Evolutionary conservation across 73 alveolate genomes (phyloP), one percentile per base, ranked within the genome.

Genomic region (Paramecium tetraurelia): DNA sequence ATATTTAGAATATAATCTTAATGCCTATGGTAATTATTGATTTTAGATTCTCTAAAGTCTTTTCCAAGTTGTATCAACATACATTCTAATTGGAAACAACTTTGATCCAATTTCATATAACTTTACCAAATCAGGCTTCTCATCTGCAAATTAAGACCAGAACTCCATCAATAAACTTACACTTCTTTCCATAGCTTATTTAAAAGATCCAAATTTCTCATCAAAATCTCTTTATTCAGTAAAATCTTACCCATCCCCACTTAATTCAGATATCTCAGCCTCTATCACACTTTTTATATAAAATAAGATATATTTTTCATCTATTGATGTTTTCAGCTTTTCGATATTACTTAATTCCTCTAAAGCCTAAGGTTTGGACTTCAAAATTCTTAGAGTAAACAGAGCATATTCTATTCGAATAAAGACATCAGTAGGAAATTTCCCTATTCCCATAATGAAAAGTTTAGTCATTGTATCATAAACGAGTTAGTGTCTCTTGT

Each of bases 91-190:
- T 0, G 94, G 94, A 68, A 89, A 89, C 27, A 89, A 21, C 20
- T 89, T 89, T 33, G 94, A 89, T 27, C 94, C 94, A 24, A 89
- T 89, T 70, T 89, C 94, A 46, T 89, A 89, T 11, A 89, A n/a
- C 58, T 89, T 89, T 2, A 71, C 57, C 31, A 89, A 53, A 71
- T 89, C 94, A 11, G 94, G 94, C n/a, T 89, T 89, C 35, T 89
- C 94, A 89, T 89, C 94, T 20, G 94, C 68, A 38, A 89, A 89
- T 71, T 89, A 11, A 14, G 92, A 70, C 94, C 94, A 89, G n/a
- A 89, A 89, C 29, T 89, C 94, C 94, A 89, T 89, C 35, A 89
- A 70, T 9, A 89, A 72, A 20, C 89, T 53, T 33, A 89, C 94
- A 72, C 92, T 89, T 46, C 75, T 46, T 44, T 89, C 94, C 94